Evolutionary conservation across 495 filamentous ascomycete species (phyloP), one percentile per base, ranked within the genome.

Genomic region (Penicillium arizonense): DNA sequence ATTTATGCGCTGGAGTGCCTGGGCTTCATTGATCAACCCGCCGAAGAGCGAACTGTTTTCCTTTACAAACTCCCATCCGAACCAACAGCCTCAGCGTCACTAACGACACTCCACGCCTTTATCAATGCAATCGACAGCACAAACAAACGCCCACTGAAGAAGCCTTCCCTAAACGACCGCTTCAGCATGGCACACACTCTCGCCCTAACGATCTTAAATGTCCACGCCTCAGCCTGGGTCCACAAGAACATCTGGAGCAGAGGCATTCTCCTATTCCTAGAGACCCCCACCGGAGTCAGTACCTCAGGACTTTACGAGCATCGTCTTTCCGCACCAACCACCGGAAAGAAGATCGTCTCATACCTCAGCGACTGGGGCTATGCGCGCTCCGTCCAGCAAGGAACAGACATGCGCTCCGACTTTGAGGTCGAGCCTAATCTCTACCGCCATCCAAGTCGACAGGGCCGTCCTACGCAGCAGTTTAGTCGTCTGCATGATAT

Each of bases 401-500:
- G 47, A 18, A 59, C 59, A 5, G 53, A 59, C 28, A 55, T 58
- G 50, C 48, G 46, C 3, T 42, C 47, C 3, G 59, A 62, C 34
- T 52, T 56, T 33, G 54, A 61, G 11, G 39, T 61, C 11, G 57
- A 60, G 32, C 49, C 42, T 1, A 63, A 67, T 37, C 37, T 70
- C 7, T 70, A 70, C 51, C 67, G 67, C 7, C 67, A 70, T 62
- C 67, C 64, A 0, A 33, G 56, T 3, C 59, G 65, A 20, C 65
- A 68, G 30, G 56, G 59, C 12, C 24, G 28, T 0, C 65, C 65
- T 14, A 50, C 47, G 0, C 38, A 54, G 3, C 47, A 52, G 35
- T 70, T 68, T 44, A 44, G 9, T 2, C 68, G 67, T 45, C 52
- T 57, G 23, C 71, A 75, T 44, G 72, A 76, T 46, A 65, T 73